Conservation (phyloP, 192 early-diverging fungal genomes). For the Cetraspora pellucida region DNA sequence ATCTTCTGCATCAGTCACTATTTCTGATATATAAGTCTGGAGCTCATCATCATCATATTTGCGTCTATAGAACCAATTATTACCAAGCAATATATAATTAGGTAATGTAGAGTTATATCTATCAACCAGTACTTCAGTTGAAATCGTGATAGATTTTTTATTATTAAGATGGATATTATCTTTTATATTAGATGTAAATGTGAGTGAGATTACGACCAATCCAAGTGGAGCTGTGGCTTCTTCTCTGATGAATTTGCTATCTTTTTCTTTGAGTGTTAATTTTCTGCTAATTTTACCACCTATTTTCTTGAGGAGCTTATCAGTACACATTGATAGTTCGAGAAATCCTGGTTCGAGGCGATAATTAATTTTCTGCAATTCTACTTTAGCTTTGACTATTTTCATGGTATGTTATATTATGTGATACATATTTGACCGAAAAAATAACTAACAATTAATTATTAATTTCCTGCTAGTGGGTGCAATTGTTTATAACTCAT, state of each 20-base stretch:
- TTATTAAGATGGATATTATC: neutral
- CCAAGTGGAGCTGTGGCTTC: conserved; percentile 5
- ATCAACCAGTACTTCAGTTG: neutral
- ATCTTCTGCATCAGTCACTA: neutral
- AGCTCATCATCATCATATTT: neutral
- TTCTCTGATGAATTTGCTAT: conserved; percentile 16
- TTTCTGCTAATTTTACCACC: neutral
- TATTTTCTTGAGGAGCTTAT: neutral
- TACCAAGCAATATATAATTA: neutral
- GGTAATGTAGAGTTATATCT: neutral
- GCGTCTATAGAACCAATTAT: neutral
- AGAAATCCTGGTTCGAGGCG: too few species aligned
- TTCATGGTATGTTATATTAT: too few species aligned
- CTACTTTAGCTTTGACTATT: too few species aligned
- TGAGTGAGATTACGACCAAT: conserved; percentile 2
- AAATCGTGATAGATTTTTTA: conserved; percentile 2
- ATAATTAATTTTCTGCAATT: too few species aligned
- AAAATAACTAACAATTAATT: too few species aligned
- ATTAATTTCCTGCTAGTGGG: too few species aligned
- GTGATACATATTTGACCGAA: too few species aligned
- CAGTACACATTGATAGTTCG: too few species aligned
- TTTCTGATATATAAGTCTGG: neutral
- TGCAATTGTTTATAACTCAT: too few species aligned
- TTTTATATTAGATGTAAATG: conserved; percentile 16
- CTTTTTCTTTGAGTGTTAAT: neutral